These are phyloP conservation scores for Carex littledalei DNA, from an alignment of 176 grass and related monocot genomes.

Conservation along the genomic window DNA sequence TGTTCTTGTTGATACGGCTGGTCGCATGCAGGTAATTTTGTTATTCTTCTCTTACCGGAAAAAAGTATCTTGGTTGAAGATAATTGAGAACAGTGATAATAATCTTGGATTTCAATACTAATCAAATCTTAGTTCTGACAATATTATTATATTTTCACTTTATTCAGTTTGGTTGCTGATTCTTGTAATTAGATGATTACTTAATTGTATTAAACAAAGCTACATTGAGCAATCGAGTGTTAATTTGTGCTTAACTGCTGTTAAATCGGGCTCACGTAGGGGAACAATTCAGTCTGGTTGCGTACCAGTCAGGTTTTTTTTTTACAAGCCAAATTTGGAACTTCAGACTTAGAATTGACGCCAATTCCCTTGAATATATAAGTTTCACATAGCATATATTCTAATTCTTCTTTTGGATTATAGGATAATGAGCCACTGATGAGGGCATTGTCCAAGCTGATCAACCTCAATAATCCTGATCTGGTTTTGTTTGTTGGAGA, in stretches of 20 bases:
- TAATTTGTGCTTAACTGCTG: background rate
- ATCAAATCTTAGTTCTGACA: background rate
- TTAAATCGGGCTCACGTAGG: background rate
- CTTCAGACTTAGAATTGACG: background rate
- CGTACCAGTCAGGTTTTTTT: background rate
- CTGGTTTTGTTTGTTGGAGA: conserved; percentile 91
- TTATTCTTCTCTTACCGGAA: background rate
- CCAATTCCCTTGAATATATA: background rate
- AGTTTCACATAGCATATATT: background rate
- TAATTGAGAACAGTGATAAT: background rate
- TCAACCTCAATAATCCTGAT: conserved; percentile 90
- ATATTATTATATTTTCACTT: background rate
- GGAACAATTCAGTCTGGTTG: background rate
- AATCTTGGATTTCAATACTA: background rate
- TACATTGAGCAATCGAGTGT: background rate
- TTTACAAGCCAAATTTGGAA: background rate
- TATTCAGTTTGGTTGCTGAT: background rate
- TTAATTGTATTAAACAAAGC: background rate
- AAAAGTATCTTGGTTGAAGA: background rate
- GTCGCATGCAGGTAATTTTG: conserved; percentile 66
- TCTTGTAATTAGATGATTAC: background rate
- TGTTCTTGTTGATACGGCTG: conserved; percentile 92
- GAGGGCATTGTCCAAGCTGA: conserved; percentile 95
- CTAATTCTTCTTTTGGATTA: conserved; percentile 1
- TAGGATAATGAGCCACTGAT: conserved; percentile 97